Evolutionary conservation across 192 early-diverging fungal genomes (phyloP), one percentile per base, ranked within the genome.

Genomic region (Linnemannia zychae): DNA sequence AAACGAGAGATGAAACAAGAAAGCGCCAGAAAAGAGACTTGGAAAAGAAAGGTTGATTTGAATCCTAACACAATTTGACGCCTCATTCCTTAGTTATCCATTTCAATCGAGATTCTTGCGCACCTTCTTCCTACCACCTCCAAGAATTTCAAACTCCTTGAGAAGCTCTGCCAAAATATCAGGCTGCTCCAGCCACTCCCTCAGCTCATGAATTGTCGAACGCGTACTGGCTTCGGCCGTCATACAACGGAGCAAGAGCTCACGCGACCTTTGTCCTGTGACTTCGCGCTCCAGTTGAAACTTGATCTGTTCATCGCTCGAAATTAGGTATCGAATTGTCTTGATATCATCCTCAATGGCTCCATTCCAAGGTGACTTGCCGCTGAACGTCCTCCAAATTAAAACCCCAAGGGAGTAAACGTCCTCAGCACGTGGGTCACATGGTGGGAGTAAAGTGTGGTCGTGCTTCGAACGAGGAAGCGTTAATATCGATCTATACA

Each of bases 381-480:
- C 90, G 0, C 89, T 79, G 86, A 92, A 91, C 33, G 82, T 89
- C 44, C 88, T 79, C 90, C 90, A 91, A 15, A 89, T 88, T 73
- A 91, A 87, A 15, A 91, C 86, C 6, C 90, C 90, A 28, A 90
- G 60, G 0, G 88, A 90, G 60, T 93, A 91, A 22, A 91, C 87
- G 52, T 93, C 91, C 65, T 92, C 90, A 16, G 86, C 53, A 22
- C 86, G 84, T 18, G 91, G 90, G 73, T 91, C 84, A 33, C 89
- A 88, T n/a, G 90, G 77, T 0, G 88, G 85, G 15, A 92, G 70
- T 0, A 84, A 75, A 15, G 75, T 74, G 34, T 84, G 79, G 75
- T 93, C 91, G 13, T 75, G 80, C 47, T 88, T 85, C 16, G 82
- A 89, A 18, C 88, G 89, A 37, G 90, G 89, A 20, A 93, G 67